These are phyloP conservation scores for Bryoglossum gracile DNA, from an alignment of 495 filamentous ascomycete genomes.

Conservation along the genomic window DNA sequence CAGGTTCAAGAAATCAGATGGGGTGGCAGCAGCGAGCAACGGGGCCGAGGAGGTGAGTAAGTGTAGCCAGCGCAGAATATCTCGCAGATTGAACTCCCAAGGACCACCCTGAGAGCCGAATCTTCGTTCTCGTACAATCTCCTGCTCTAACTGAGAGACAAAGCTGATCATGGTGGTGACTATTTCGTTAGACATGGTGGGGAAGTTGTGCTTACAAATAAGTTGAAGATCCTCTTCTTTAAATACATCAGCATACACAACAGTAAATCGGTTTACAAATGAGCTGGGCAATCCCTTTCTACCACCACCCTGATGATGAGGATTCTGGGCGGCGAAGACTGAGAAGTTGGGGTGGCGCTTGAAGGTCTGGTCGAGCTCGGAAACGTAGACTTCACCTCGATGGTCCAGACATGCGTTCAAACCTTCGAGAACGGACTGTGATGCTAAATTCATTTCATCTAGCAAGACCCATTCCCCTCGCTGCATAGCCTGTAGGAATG, in stretches of 20 bases:
- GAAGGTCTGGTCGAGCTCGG: slow-evolving; percentile 91
- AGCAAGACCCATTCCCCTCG: slow-evolving; percentile 90
- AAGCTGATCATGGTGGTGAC: slow-evolving; percentile 66
- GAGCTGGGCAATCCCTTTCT: slow-evolving; percentile 92
- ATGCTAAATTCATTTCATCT: slow-evolving; percentile 98
- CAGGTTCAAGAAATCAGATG: slow-evolving; percentile 69
- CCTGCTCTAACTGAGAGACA: slow-evolving; percentile 66
- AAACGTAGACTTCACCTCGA: slow-evolving; percentile 89
- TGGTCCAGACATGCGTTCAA: slow-evolving; percentile 97
- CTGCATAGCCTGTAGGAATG: slow-evolving; percentile 94
- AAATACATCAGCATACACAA: slow-evolving; percentile 91
- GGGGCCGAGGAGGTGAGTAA: slow-evolving; percentile 52
- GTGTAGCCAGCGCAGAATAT: slow-evolving; percentile 83
- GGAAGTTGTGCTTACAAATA: slow-evolving; percentile 75
- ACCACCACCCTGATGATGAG: slow-evolving; percentile 92
- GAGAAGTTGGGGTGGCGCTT: slow-evolving; percentile 80
- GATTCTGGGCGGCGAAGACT: slow-evolving; percentile 95
- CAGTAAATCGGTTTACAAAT: slow-evolving; percentile 96
- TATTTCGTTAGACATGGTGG: slow-evolving; percentile 44
- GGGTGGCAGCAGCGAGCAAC: slow-evolving; percentile 43
- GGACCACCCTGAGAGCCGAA: slow-evolving; percentile 80
- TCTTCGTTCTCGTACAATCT: slow-evolving; percentile 53
- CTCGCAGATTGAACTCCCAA: slow-evolving; percentile 96
- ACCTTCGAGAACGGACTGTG: slow-evolving; percentile 93
- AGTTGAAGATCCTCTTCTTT: slow-evolving; percentile 68